Conservation (phyloP, 306 rosid species). For the Ochetophila trinervis region DNA sequence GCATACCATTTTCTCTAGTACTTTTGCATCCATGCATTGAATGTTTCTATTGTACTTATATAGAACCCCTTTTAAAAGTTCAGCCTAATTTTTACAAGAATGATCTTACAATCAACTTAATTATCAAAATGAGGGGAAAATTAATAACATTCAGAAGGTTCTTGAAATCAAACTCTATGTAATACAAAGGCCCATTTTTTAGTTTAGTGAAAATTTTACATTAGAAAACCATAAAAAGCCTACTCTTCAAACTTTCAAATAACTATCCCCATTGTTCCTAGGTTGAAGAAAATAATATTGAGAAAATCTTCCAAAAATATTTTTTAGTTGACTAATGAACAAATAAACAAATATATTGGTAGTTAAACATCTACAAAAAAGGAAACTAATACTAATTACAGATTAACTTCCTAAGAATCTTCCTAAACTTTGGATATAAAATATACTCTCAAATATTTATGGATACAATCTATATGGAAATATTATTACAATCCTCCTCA, state of each 20-base stretch:
- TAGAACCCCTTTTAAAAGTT: background rate
- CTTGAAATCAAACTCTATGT: conserved; percentile 4
- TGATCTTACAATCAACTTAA: background rate
- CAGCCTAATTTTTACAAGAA: background rate
- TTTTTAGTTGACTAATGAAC: no score
- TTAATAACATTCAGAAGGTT: background rate
- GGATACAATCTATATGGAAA: no score
- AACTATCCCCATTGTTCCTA: conserved; percentile 8
- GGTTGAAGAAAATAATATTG: no score
- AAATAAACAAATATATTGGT: no score
- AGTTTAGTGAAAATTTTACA: background rate
- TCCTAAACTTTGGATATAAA: no score
- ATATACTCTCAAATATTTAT: no score
- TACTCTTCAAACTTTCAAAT: background rate
- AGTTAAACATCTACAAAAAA: no score
- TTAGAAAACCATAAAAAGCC: background rate
- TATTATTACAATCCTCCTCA: no score
- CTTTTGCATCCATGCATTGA: conserved; percentile 1
- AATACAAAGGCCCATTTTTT: background rate
- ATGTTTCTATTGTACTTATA: background rate
- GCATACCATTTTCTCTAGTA: conserved; percentile 14
- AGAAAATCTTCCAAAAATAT: no score
- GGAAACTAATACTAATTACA: no score
- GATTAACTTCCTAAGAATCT: no score
- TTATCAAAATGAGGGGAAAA: conserved; percentile 2